Percentiles rank a stretch among this genome's conserved stretches.
Conservation (phyloP, 371 early-diverging fungal species). For the Mucor lusitanicus region DNA sequence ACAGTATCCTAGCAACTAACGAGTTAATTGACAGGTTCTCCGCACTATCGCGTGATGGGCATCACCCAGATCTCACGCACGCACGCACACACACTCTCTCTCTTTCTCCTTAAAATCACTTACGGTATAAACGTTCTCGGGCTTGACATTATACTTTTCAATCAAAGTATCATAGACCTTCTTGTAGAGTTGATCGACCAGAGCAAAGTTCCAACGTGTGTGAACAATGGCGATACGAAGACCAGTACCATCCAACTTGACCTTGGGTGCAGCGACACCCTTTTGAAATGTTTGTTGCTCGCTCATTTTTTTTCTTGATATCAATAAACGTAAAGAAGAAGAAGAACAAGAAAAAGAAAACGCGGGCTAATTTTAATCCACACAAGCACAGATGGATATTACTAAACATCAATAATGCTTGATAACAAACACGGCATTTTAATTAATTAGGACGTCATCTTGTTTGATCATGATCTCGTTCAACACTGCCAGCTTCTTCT, state of each 20-base stretch:
- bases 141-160: slow-evolving; percentile 63
- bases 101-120: not conserved
- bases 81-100: not conserved
- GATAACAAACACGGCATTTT: not conserved
- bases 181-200: slow-evolving; percentile 80
- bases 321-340: not conserved
- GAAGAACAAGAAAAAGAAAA: not conserved
- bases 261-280: slow-evolving; percentile 66
- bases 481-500: slow-evolving; percentile 29
- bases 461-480: not conserved
- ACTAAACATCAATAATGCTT: not conserved
- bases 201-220: slow-evolving; percentile 90
- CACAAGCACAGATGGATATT: not conserved
- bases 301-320: slow-evolving; percentile 27
- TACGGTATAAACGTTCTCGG: slow-evolving; percentile 73
- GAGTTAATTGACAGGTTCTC: not conserved
- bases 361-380: not conserved
- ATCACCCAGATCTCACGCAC: not conserved
- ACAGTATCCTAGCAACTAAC: slow-evolving; percentile 61
- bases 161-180: slow-evolving; percentile 73
- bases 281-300: slow-evolving; percentile 59
- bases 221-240: slow-evolving; percentile 86
- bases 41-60: not conserved
- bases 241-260: slow-evolving; percentile 64
- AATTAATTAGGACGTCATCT: not conserved